phyloP scores from a whole-genome alignment of 768 basidiomycete species.

The Hemileccinum rubropunctum region DNA sequence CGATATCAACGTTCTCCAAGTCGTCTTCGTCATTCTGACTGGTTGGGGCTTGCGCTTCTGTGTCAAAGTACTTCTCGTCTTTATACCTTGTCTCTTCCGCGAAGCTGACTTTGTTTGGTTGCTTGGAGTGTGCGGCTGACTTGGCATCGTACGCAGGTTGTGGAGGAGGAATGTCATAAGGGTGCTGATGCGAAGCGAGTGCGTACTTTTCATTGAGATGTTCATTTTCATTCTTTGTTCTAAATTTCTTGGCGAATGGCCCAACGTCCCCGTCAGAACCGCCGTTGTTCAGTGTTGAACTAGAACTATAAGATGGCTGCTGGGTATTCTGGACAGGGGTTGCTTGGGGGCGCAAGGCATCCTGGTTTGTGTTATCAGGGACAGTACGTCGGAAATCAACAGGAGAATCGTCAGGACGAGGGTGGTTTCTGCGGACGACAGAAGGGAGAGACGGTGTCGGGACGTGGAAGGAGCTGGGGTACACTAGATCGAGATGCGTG shows the following conservation, averaged over 20 bases:
- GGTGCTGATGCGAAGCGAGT: constrained; percentile 57
- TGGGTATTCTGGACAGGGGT: constrained; percentile 18
- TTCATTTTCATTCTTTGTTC: constrained; percentile 10
- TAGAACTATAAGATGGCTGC: constrained; percentile 37
- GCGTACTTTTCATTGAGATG: constrained; percentile 42
- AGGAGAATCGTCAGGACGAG: background rate
- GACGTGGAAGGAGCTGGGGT: constrained; percentile 10
- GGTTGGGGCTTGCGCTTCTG: constrained; percentile 21
- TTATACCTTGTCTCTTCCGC: constrained; percentile 23
- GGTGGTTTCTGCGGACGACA: background rate
- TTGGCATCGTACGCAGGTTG: constrained; percentile 37
- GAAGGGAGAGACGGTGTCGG: constrained; percentile 7
- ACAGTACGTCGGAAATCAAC: background rate
- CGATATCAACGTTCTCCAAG: constrained; percentile 21
- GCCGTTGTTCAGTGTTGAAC: constrained; percentile 35
- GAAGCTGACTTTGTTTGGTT: constrained; percentile 40
- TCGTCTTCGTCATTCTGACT: constrained; percentile 5
- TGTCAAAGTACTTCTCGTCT: constrained; percentile 17
- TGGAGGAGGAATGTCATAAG: constrained; percentile 59
- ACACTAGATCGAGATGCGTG: constrained; percentile 3
- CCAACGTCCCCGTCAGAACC: constrained; percentile 19
- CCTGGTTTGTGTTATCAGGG: constrained; percentile 3
- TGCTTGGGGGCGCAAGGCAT: constrained; percentile 10
- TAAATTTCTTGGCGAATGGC: constrained; percentile 14
- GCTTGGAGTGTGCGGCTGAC: constrained; percentile 6